These are phyloP conservation scores for Aspergillus fructus DNA, from an alignment of 2,329 filamentous ascomycete genomes.

Conservation along the genomic window DNA sequence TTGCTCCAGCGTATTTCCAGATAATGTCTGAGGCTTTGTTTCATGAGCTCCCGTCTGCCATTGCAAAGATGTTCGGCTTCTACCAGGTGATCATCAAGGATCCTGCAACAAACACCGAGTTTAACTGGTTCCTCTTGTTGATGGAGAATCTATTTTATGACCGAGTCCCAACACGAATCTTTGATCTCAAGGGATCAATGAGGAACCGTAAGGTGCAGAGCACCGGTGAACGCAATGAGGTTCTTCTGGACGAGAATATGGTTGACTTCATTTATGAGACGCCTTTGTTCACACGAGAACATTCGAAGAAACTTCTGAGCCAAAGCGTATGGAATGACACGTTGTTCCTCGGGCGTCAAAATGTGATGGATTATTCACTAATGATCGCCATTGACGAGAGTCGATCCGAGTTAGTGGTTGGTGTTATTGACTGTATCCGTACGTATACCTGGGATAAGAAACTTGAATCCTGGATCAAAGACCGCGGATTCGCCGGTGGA, in stretches of 20 bases:
- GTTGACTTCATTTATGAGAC: constrained; percentile 99
- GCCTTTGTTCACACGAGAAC: constrained; percentile 89
- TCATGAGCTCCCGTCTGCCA: constrained; percentile 90
- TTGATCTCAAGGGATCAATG: constrained; percentile 98
- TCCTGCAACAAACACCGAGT: constrained; percentile 82
- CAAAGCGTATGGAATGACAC: constrained; percentile 98
- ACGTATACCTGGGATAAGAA: constrained; percentile 99
- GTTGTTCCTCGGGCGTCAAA: constrained; percentile 86
- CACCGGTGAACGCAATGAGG: constrained; percentile 93
- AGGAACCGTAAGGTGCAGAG: constrained; percentile 95
- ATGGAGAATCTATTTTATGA: constrained; percentile 99
- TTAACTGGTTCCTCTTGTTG: constrained; percentile 88
- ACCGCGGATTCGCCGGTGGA: constrained; percentile 78
- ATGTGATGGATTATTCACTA: constrained; percentile 98
- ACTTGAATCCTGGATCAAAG: constrained; percentile 99
- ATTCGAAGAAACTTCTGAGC: constrained; percentile 89
- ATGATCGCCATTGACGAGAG: constrained; percentile 97
- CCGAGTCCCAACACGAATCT: constrained; percentile 80
- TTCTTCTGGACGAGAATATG: constrained; percentile 96
- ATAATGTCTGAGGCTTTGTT: constrained; percentile 97
- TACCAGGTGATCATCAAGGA: constrained; percentile 98
- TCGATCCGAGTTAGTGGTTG: constrained; percentile 87
- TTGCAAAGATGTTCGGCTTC: constrained; percentile 98
- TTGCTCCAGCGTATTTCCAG: constrained; percentile 94
- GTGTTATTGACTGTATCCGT: constrained; percentile 96